Evolutionary conservation across 371 early-diverging fungal species (phyloP).

Genomic region (Circinella umbellata): DNA sequence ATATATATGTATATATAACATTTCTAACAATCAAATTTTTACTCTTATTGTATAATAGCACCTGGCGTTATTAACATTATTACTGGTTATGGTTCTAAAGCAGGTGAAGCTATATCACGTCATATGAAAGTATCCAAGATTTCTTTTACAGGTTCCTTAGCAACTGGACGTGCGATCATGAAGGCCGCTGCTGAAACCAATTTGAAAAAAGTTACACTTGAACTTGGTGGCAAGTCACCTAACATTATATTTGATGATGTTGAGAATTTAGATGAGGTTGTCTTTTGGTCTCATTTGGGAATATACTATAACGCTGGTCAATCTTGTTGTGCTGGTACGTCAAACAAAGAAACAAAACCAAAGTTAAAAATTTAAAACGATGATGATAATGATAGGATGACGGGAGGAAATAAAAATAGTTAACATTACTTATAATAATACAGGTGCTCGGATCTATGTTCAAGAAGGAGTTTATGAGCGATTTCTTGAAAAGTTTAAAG

Average conservation of each 20-base stretch:
- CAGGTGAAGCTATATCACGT: slow-evolving; percentile 36
- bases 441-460: slow-evolving; percentile 71
- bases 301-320: slow-evolving; percentile 85
- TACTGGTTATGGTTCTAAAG: slow-evolving; percentile 45
- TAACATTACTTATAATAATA: neutral
- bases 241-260: slow-evolving; percentile 91
- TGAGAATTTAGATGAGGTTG: slow-evolving; percentile 75
- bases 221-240: slow-evolving; percentile 88
- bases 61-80: slow-evolving; percentile 80
- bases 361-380: too few species aligned
- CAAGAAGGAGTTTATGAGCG: slow-evolving; percentile 75
- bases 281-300: slow-evolving; percentile 70
- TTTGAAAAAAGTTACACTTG: slow-evolving; percentile 79
- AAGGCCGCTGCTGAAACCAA: slow-evolving; percentile 64
- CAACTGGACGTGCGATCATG: slow-evolving; percentile 59
- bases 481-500: slow-evolving; percentile 70
- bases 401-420: too few species aligned
- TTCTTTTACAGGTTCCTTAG: slow-evolving; percentile 70
- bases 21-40: too few species aligned
- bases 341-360: too few species aligned
- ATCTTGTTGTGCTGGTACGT: slow-evolving; percentile 78
- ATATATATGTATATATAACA: neutral
- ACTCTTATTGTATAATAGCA: neutral
- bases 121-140: slow-evolving; percentile 57
- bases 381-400: too few species aligned